A percentile compares a stretch with the other conserved stretches of the same genome.
phyloP scores from a whole-genome alignment of 2,329 filamentous ascomycete species.

The Helminthosporium solani region DNA sequence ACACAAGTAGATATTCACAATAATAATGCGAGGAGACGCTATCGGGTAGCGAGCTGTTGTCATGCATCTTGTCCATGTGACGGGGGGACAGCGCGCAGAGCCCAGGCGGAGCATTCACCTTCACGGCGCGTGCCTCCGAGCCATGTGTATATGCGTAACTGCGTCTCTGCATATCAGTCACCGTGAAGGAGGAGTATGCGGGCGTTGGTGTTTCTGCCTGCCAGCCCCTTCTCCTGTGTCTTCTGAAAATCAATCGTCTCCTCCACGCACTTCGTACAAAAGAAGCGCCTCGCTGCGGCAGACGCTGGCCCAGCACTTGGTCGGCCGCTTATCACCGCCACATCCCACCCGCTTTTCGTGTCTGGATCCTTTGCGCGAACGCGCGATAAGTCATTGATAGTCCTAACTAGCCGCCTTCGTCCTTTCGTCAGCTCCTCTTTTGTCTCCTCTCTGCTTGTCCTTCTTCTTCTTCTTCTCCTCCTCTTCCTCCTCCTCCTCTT shows the following conservation, averaged over 20 bases:
- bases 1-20: no score
- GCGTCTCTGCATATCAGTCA: not conserved
- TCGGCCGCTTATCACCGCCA: conserved; percentile 10
- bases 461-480: no score
- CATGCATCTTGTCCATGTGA: conserved; percentile 9
- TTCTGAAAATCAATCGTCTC: not conserved
- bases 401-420: not conserved
- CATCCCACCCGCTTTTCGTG: conserved; percentile 8
- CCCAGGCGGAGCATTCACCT: not conserved
- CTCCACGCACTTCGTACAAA: not conserved
- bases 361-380: conserved; percentile 3
- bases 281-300: conserved; percentile 1
- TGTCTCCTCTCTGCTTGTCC: no score
- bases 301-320: conserved; percentile 2
- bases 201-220: not conserved
- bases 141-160: no score
- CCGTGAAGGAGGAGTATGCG: not conserved
- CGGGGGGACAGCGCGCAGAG: conserved; percentile 1
- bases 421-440: conserved; percentile 1
- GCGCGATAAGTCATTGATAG: conserved; percentile 5
- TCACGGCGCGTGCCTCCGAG: not conserved
- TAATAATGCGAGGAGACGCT: conserved; percentile 1
- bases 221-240: no score
- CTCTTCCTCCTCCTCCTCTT: not conserved
- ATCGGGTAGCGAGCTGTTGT: conserved; percentile 3